Evolutionary conservation across 1,284 basidiomycete genomes (phyloP), one percentile per base, ranked within the genome.

Genomic region (Cryptococcus floricola): DNA sequence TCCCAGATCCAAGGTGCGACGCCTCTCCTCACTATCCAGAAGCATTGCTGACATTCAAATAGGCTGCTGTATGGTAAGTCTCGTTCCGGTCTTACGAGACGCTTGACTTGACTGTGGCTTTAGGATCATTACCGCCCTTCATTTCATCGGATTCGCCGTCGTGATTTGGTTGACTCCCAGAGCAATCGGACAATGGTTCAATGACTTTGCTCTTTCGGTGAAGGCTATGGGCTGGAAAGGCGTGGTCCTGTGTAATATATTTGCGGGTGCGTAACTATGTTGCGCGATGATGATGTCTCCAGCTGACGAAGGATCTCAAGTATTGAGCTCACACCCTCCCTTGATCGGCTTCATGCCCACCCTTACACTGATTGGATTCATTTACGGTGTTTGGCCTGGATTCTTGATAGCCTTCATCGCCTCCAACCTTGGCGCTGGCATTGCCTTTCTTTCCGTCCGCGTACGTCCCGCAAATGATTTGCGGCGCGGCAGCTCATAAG

Each of bases 291-390:
- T 25, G 13, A 39, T 28, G 6, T 37, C 28, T 0, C 14, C 48
- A 18, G 19, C 10, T 31, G 46, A 37, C 13, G 23, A 48, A 18
- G 34, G 37, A 14, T 6, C 25, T 10, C 8, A 55, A 76, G 76
- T 74, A 18, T 54, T 74, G 13, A 59, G 73, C 5, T 74, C 73
- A 0, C 76, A 77, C 56, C 76, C 76, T 18, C 76, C 76, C 8
- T 52, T 77, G 38, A 74, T 77, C 37, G 76, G 76, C 4, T 76
- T 76, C 51, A 65, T 68, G 43, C 69, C 66, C 7, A 69, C 70
- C 8, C 62, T 77, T 55, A 74, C 73, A 7, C 59, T 77, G 8
- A 75, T 76, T 37, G 76, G 76, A 7, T 76, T 76, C 56, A 69
- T 72, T 1, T 77, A 69, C 37, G 76, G 76, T 1, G 43, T 76